Evolutionary conservation across 768 basidiomycete species (phyloP), one percentile per base, ranked within the genome.

Genomic region (Xanthoconium purpureum): DNA sequence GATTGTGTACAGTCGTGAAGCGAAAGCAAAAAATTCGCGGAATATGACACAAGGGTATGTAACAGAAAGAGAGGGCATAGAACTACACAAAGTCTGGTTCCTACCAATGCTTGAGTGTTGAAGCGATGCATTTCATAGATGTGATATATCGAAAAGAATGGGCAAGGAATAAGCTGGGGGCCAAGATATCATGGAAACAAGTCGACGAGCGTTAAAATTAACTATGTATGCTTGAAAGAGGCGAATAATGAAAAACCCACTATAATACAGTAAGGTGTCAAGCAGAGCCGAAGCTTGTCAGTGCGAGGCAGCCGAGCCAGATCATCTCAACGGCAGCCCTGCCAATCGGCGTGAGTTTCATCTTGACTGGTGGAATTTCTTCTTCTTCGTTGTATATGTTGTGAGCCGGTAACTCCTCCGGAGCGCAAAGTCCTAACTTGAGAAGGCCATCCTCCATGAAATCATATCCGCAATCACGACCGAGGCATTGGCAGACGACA

Each of bases 361-460:
- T 68, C 37, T 79, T 74, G 11, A 73, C 69, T 47, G 82, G 79
- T 47, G 71, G 38, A 24, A 24, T 24, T 10, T 11, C 71, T 43
- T 72, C 74, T 51, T 74, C 78, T 14, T 36, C 40, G 33, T 6
- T 15, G 14, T 28, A 46, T 10, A 43, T 18, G 18, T 29, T 44
- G 11, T 62, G 58, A 9, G 32, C 18, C 13, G 63, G 32, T 1
- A 53, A 14, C 7, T 67, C 65, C 66, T 73, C 72, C 28, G 44
- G 47, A 18, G 60, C 64, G 62, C 86, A 85, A 58, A 94, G 73
- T 0, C 90, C 91, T 54, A 95, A 77, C 68, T 84, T 82, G 60
- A 84, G 79, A 52, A 94, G 77, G 0, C 90, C 92, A 47, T 95
- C 86, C 0, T 87, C 81, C n/a, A 85, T 70, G 58, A 95, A 91